Evolutionary conservation across 306 rosid species (phyloP).

Genomic region (Sicyos edulis): DNA sequence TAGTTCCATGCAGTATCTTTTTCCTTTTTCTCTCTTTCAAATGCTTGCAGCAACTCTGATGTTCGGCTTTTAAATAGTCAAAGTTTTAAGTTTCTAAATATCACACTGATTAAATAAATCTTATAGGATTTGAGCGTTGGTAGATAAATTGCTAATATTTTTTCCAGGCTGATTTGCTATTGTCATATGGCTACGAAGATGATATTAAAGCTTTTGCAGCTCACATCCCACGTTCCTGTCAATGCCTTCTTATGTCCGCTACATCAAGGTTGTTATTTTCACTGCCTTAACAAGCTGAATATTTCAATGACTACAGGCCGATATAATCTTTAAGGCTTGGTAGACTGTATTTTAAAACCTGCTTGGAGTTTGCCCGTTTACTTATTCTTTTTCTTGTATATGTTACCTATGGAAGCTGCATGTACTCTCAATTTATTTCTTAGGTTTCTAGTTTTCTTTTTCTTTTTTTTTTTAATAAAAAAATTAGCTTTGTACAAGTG

Average conservation of each 20-base stretch:
- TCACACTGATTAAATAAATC: background rate
- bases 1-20: background rate
- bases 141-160: slow-evolving; percentile 17
- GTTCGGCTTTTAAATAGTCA: background rate
- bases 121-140: background rate
- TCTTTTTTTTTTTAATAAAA: too few species aligned
- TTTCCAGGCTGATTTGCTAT: slow-evolving; percentile 87
- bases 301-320: background rate
- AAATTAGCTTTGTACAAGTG: too few species aligned
- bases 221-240: slow-evolving; percentile 79
- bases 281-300: background rate
- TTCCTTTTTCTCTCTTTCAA: background rate
- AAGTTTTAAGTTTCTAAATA: too few species aligned
- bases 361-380: background rate
- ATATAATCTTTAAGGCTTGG: background rate
- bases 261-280: slow-evolving; percentile 66
- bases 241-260: slow-evolving; percentile 96
- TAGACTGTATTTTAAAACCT: background rate
- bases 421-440: background rate
- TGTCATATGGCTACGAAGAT: slow-evolving; percentile 84
- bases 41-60: background rate
- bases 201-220: slow-evolving; percentile 76
- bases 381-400: background rate
- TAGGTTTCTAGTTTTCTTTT: background rate
- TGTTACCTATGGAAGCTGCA: background rate